phyloP scores from a whole-genome alignment of 2,329 filamentous ascomycete genomes.

The Epichloe gansuensis region DNA sequence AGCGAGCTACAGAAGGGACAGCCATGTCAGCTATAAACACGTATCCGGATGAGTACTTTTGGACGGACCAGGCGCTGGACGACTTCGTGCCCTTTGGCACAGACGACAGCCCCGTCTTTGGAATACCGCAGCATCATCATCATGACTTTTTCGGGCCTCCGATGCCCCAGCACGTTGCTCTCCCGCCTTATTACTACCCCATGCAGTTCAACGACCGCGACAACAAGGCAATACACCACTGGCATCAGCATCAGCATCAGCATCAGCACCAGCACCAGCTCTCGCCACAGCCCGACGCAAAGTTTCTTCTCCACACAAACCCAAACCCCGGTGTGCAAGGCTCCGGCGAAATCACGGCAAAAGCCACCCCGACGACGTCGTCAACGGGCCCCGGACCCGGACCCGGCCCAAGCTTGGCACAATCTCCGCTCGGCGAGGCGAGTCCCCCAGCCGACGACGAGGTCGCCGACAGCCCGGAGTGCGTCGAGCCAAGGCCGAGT shows the following conservation, averaged over 20 bases:
- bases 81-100: neutral
- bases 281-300: neutral
- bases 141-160: neutral
- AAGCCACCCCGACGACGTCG: neutral
- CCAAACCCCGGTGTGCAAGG: neutral
- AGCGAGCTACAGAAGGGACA: neutral
- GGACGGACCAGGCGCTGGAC: neutral
- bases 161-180: neutral
- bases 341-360: neutral
- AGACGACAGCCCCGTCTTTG: neutral
- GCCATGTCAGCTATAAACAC: slow-evolving; percentile 1
- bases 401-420: neutral
- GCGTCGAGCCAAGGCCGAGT: neutral
- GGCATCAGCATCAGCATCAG: neutral
- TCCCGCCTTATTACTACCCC: neutral
- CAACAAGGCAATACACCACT: neutral
- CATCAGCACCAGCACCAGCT: neutral
- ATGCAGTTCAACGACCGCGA: neutral
- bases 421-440: neutral
- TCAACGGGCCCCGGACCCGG: neutral
- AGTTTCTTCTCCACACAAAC: neutral
- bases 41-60: neutral
- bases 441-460: neutral
- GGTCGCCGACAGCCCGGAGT: neutral
- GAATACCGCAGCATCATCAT: neutral